Evolutionary conservation across 2,329 filamentous ascomycete species (phyloP), one percentile per base, ranked within the genome.

Genomic region (Onygenales sp.): DNA sequence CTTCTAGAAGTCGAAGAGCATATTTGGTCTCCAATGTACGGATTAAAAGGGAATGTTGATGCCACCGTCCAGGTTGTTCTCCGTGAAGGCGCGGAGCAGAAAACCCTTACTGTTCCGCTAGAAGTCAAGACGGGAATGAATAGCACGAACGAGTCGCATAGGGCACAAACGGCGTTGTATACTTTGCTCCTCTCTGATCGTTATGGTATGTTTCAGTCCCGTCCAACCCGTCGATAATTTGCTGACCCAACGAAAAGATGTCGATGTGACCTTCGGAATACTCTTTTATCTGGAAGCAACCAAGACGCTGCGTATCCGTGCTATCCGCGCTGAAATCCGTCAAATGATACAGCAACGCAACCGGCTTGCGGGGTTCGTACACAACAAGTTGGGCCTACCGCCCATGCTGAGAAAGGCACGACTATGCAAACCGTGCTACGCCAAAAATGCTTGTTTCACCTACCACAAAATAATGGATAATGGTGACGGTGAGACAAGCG

Each of bases 301-400:
- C 0, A 85, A 88, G 59, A 95, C 86, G 10, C 83, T 88, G 60
- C 84, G 90, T 21, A 88, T 98, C 43, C 88, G 90, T 2, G 85
- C 88, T 6, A 80, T 97, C 54, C 82, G 88, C 39, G 85, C 89
- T 60, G 93, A 98, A 67, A 81, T 98, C 50, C 84, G 90, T 39
- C 90, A 96, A 62, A 95, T 98, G 90, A 87, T 98, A 55, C 91
- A 97, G 75, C 87, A 95, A 69, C 86, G 93, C 51, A 98, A 98
- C 63, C 83, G 89, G 59, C 75, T 98, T 14, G 90, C 92, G 2
- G 86, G 86, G 60, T 90, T 88, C 64, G 83, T 96, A 42, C 85
- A 89, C 54, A 85, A 94, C 64, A 83, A 88, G 54, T 84, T 86
- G 57, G 83, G 89, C 56, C 77, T 98, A 31, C 93, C 93, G 1